Percentiles rank a stretch among this genome's conserved stretches.
These are phyloP conservation scores for Globisporangium barbulae DNA, from an alignment of 352 stramenopile genomes.

Conservation along the genomic window DNA sequence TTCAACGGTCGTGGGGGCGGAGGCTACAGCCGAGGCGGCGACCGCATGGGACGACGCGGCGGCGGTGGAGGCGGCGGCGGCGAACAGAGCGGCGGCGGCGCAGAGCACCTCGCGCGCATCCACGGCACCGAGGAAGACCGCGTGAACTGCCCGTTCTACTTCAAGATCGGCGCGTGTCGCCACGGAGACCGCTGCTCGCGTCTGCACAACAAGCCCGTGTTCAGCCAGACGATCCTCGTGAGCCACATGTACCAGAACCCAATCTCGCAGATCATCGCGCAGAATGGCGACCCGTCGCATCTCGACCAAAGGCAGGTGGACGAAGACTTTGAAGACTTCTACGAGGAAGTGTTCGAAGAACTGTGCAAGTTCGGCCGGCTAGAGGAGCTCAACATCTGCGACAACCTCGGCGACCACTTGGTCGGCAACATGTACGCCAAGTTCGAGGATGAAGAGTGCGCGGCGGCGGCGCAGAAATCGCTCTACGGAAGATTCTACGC, in stretches of 20 bases:
- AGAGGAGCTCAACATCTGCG: constrained; percentile 98
- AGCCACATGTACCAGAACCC: constrained; percentile 99
- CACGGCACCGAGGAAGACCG: constrained; percentile 97
- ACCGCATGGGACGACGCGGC: constrained; percentile 36
- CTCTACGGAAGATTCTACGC: constrained; percentile 98
- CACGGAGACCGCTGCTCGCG: constrained; percentile 98
- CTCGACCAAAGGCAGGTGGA: constrained; percentile 91
- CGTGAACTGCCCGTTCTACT: constrained; percentile 99
- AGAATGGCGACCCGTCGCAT: constrained; percentile 76
- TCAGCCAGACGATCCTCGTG: constrained; percentile 98
- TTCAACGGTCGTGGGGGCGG: constrained; percentile 19
- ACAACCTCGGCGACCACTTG: constrained; percentile 99
- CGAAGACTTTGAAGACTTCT: constrained; percentile 97
- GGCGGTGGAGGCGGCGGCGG: constrained; percentile 37
- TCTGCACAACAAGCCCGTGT: constrained; percentile 98
- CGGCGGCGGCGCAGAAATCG: constrained; percentile 93
- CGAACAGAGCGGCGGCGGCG: constrained; percentile 79
- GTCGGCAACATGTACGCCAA: constrained; percentile 99
- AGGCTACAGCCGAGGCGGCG: constrained; percentile 47
- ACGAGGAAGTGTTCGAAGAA: constrained; percentile 98
- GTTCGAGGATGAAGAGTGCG: constrained; percentile 98
- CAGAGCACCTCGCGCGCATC: constrained; percentile 96
- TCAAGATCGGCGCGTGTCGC: constrained; percentile 99
- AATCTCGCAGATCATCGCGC: constrained; percentile 84
- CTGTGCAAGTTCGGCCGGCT: constrained; percentile 98